Evolutionary conservation across 2,329 filamentous ascomycete species (phyloP), one percentile per base, ranked within the genome.

Genomic region (Pyricularia sp.): DNA sequence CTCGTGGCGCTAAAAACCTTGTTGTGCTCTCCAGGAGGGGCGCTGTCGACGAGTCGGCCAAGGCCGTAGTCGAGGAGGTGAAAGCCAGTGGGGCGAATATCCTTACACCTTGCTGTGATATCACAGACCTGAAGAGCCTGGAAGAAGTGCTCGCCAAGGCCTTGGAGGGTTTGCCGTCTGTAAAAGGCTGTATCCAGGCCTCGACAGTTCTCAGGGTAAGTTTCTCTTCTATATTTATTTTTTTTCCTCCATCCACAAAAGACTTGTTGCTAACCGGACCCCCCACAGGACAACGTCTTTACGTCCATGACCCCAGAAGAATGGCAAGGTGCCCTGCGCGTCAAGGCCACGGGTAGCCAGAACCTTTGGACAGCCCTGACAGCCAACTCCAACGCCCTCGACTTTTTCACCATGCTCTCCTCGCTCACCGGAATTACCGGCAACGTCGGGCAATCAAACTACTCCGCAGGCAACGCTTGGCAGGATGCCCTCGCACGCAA

Each of bases 11-110:
- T 7, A 69, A 64, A n/a, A 69, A 72, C 23, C 69, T 74, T 3
- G 73, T 79, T 4, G 76, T 81, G 58, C 74, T 81, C 2, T 80
- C 79, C 12, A 75, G 79, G 36, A 50, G 25, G 26, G n/a, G 65
- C 14, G 25, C 33, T 2, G 50, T 7, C 6, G 30, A 58, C 10
- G 30, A 36, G 17, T 9, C 30, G 7, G 28, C 65, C 65, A 26
- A 28, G 25, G 65, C 33, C n/a, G 17, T 66, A 11, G 11, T 58
- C 0, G 33, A 30, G 3, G 17, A 50, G 20, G 3, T 58, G 23
- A 4, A 7, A 6, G 10, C n/a, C 23, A 10, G 7, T 10, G 25
- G 25, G 65, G 70, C 0, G 68, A 58, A 58, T 7, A 58, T 58
- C 50, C 1, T 58, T 17, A 58, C 50, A 7, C 50, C 50, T 58